Evolutionary conservation across 1,284 basidiomycete species (phyloP).

Genomic region (Vanrija pseudolonga): DNA sequence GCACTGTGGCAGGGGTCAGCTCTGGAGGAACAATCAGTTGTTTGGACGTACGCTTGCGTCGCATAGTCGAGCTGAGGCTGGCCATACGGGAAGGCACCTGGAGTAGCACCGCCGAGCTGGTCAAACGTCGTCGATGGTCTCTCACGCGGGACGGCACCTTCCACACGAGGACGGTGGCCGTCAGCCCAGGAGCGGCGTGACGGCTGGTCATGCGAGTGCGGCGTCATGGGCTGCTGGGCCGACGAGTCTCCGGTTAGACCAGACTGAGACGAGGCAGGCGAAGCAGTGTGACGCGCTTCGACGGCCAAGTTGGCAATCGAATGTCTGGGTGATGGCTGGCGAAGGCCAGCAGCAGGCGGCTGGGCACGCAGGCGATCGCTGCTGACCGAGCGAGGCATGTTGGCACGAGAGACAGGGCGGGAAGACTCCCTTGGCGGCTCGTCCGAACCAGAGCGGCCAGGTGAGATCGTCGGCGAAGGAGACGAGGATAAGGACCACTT

Average conservation of each 20-base stretch:
- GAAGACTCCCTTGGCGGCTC: not conserved
- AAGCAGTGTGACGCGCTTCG: conserved; percentile 9
- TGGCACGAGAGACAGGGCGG: conserved; percentile 4
- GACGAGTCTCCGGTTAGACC: conserved; percentile 22
- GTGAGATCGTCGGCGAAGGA: no score
- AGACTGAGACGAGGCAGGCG: conserved; percentile 24
- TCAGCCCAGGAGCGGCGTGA: conserved; percentile 15
- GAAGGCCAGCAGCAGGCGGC: conserved; percentile 1
- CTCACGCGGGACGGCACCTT: not conserved
- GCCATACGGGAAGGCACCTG: not conserved
- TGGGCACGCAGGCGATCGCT: not conserved
- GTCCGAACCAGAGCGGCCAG: no score
- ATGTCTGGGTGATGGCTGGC: conserved; percentile 5
- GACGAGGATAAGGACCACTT: conserved; percentile 18
- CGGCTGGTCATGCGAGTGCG: conserved; percentile 14
- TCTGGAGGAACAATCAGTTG: not conserved
- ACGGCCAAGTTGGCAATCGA: no score
- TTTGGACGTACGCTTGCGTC: conserved; percentile 3
- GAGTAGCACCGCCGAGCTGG: conserved; percentile 1
- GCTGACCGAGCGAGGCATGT: conserved; percentile 1
- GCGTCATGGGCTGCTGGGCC: conserved; percentile 22
- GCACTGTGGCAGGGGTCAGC: not conserved
- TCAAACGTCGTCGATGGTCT: conserved; percentile 7
- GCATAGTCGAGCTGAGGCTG: not conserved
- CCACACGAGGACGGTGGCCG: conserved; percentile 1